phyloP scores from a whole-genome alignment of 192 early-diverging fungal genomes.

The Rhizoclosmatium globosum region DNA sequence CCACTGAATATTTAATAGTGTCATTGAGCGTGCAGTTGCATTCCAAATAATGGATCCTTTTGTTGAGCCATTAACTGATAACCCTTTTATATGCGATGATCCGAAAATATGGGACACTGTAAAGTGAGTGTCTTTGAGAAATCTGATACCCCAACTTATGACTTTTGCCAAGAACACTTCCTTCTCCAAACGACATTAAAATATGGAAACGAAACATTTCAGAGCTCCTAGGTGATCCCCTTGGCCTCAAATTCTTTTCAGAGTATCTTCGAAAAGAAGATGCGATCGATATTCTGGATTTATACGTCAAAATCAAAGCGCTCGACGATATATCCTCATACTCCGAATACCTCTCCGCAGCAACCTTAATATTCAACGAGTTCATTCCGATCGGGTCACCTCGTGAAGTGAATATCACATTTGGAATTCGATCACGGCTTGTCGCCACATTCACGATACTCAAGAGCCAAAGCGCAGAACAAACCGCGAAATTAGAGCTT shows the following conservation, averaged over 20 bases:
- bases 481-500: slow-evolving; percentile 7
- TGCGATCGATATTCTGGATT: slow-evolving; percentile 49
- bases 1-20: background rate
- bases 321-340: slow-evolving; percentile 42
- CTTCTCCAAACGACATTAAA: slow-evolving; percentile 41
- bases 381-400: slow-evolving; percentile 48
- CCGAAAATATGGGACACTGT: slow-evolving; percentile 34
- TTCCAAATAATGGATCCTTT: slow-evolving; percentile 46
- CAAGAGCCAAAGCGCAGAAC: slow-evolving; percentile 14
- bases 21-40: slow-evolving; percentile 12
- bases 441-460: slow-evolving; percentile 25
- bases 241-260: slow-evolving; percentile 46
- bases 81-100: slow-evolving; percentile 50
- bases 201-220: slow-evolving; percentile 45
- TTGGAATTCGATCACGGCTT: slow-evolving; percentile 26
- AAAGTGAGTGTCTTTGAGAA: background rate
- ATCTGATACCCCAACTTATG: too few relatives aligned
- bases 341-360: slow-evolving; percentile 37
- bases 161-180: slow-evolving; percentile 21
- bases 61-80: slow-evolving; percentile 29
- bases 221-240: slow-evolving; percentile 47
- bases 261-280: slow-evolving; percentile 46
- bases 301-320: slow-evolving; percentile 38
- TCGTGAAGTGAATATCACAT: slow-evolving; percentile 53
- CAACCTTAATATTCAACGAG: slow-evolving; percentile 45